Evolutionary conservation across 2,329 filamentous ascomycete species (phyloP).

Genomic region (Fusarium vanettenii): DNA sequence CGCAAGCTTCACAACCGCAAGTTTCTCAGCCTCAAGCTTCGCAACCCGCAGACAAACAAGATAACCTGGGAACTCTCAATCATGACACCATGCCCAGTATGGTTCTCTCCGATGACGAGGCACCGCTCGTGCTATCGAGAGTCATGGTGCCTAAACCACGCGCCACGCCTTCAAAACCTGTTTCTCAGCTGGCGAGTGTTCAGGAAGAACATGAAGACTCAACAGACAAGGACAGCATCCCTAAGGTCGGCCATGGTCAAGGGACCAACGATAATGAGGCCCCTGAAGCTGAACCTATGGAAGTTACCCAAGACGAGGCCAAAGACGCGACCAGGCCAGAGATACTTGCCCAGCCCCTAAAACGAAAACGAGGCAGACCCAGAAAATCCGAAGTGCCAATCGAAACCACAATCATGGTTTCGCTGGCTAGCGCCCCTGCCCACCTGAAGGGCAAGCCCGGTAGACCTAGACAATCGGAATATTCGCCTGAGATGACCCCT

Average conservation of each 20-base stretch:
- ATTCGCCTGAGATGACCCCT: background rate
- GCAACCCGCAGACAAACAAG: background rate
- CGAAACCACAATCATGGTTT: background rate
- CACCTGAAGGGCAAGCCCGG: slow-evolving; percentile 32
- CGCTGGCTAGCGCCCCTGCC: background rate
- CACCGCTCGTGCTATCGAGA: slow-evolving; percentile 42
- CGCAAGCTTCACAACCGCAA: background rate
- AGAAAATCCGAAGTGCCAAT: slow-evolving; percentile 15
- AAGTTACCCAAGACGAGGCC: background rate
- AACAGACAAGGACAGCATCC: background rate
- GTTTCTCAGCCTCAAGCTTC: slow-evolving; percentile 3
- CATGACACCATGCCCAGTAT: slow-evolving; percentile 21
- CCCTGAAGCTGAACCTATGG: background rate
- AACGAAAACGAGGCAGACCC: slow-evolving; percentile 38
- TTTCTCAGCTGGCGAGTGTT: background rate
- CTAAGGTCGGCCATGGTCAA: background rate
- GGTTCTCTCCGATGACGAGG: slow-evolving; percentile 52
- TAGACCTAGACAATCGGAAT: slow-evolving; percentile 29
- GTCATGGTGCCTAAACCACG: slow-evolving; percentile 6
- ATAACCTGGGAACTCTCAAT: background rate
- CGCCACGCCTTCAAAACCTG: background rate
- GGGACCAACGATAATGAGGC: background rate
- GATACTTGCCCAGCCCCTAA: slow-evolving; percentile 5
- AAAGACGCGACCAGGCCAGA: background rate
- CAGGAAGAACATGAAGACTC: background rate